These are phyloP conservation scores for Cladophialophora carrionii DNA, from an alignment of 2,329 filamentous ascomycete genomes.

Conservation along the genomic window DNA sequence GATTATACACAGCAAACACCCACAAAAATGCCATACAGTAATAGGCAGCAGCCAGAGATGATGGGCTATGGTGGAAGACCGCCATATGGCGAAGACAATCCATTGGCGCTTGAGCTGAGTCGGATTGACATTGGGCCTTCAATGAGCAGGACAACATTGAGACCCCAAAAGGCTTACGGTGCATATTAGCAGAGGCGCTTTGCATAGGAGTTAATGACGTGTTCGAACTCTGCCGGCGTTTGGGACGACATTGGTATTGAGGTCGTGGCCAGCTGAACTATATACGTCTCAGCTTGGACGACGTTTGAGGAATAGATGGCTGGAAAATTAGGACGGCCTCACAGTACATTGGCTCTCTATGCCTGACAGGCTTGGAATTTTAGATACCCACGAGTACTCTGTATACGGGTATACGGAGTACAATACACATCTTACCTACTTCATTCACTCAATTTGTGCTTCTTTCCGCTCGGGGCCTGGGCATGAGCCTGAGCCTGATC, in stretches of 20 bases:
- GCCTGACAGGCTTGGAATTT: background rate
- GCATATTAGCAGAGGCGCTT: constrained; percentile 26
- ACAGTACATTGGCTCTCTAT: constrained; percentile 1
- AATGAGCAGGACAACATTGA: constrained; percentile 28
- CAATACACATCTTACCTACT: background rate
- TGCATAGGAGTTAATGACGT: background rate
- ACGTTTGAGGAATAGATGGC: background rate
- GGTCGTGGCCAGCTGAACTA: background rate
- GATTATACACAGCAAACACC: constrained; percentile 33
- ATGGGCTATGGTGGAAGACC: background rate
- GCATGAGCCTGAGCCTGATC: constrained; percentile 18
- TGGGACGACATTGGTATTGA: background rate
- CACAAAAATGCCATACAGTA: constrained; percentile 26
- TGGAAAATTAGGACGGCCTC: background rate
- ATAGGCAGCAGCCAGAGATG: background rate
- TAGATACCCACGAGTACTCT: background rate
- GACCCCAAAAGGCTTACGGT: constrained; percentile 29
- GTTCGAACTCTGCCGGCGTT: background rate
- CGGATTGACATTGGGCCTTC: constrained; percentile 53
- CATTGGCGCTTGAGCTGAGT: constrained; percentile 62
- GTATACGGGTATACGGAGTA: background rate
- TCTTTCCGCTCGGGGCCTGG: background rate
- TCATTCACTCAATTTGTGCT: background rate
- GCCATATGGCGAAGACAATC: constrained; percentile 44
- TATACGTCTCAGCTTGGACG: background rate